Evolutionary conservation across 2,329 filamentous ascomycete species (phyloP).

Genomic region (Chrysosphaeria jannelii): DNA sequence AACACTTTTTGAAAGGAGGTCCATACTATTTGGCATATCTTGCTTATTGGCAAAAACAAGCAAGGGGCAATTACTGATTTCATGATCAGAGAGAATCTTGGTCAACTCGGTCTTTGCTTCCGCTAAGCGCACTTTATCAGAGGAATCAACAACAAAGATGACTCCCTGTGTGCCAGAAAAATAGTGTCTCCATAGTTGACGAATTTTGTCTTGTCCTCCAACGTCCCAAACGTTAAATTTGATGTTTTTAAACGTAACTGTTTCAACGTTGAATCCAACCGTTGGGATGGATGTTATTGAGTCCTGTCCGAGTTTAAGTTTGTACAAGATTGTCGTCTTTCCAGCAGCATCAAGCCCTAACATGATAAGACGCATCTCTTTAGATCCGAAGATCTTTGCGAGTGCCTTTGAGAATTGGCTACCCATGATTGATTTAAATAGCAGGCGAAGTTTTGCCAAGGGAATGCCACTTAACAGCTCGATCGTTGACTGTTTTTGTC

Average conservation of each 20-base stretch:
- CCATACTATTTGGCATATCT: too few relatives aligned
- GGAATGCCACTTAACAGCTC: too few relatives aligned
- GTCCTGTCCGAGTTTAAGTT: slow-evolving; percentile 92
- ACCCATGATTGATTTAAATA: slow-evolving; percentile 58
- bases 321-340: slow-evolving; percentile 98
- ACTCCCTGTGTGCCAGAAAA: slow-evolving; percentile 84
- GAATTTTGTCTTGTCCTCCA: slow-evolving; percentile 95
- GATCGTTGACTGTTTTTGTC: too few relatives aligned
- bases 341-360: slow-evolving; percentile 89
- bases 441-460: too few relatives aligned
- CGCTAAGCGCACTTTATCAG: slow-evolving; percentile 68
- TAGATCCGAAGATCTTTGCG: slow-evolving; percentile 96
- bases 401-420: slow-evolving; percentile 84
- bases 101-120: slow-evolving; percentile 84
- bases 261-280: slow-evolving; percentile 97
- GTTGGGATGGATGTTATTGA: slow-evolving; percentile 97
- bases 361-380: slow-evolving; percentile 98
- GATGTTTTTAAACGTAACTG: slow-evolving; percentile 96
- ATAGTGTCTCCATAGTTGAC: slow-evolving; percentile 92
- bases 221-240: slow-evolving; percentile 99
- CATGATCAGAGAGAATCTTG: slow-evolving; percentile 89
- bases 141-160: slow-evolving; percentile 95
- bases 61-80: slow-evolving; percentile 86
- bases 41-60: slow-evolving; percentile 98
- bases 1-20: too few relatives aligned